Conservation (phyloP, 2,329 filamentous ascomycete genomes). For the Fusarium chaquense region DNA sequence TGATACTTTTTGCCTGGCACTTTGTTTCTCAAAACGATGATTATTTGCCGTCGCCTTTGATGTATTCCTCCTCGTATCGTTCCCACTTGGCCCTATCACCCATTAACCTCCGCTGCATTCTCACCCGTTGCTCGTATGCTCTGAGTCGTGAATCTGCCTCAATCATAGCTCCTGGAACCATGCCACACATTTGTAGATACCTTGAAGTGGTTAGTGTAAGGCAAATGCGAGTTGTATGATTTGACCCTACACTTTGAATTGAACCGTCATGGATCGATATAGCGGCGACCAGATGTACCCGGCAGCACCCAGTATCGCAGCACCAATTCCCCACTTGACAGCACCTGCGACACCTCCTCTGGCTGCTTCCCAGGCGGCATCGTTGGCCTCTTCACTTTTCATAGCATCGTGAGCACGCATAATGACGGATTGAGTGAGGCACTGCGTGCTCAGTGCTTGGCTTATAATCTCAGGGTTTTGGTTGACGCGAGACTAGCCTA, state of each 20-base stretch:
- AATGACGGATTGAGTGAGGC: constrained; percentile 16
- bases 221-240: background rate
- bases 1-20: background rate
- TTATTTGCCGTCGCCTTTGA: constrained; percentile 57
- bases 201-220: constrained; percentile 56
- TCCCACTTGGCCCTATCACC: constrained; percentile 77
- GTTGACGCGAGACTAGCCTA: no score
- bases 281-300: constrained; percentile 76
- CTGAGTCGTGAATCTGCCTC: constrained; percentile 78
- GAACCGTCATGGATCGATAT: constrained; percentile 78
- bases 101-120: constrained; percentile 72
- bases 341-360: constrained; percentile 76
- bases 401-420: constrained; percentile 61
- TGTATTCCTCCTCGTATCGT: constrained; percentile 71
- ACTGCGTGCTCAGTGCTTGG: background rate
- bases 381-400: constrained; percentile 73
- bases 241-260: constrained; percentile 78
- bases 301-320: constrained; percentile 70
- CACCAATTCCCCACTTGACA: constrained; percentile 77
- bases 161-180: constrained; percentile 82
- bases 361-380: constrained; percentile 78
- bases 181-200: constrained; percentile 86
- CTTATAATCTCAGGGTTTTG: background rate
- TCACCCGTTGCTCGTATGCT: constrained; percentile 73
- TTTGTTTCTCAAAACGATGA: background rate